Percentiles rank a stretch among this genome's conserved stretches.
Evolutionary conservation across 305 asterid genomes (phyloP).

Genomic region (Fraxinus albicans): DNA sequence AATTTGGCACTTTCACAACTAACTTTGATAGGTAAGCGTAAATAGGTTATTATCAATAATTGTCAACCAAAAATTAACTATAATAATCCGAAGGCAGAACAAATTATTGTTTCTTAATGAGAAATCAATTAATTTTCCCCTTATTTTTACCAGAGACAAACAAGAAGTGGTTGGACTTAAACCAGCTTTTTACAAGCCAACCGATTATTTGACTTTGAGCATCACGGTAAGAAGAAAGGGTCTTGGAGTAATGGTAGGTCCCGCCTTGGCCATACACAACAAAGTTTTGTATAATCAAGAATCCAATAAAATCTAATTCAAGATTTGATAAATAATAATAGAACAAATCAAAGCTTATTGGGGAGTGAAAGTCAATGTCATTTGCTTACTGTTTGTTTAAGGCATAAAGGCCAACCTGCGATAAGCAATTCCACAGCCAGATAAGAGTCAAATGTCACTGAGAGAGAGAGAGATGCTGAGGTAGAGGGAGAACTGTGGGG

Average conservation of each 20-base stretch:
- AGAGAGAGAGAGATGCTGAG: constrained; percentile 29
- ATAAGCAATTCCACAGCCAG: constrained; percentile 23
- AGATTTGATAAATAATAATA: constrained; percentile 23
- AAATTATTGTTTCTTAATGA: not conserved
- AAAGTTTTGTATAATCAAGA: constrained; percentile 21
- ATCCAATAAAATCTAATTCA: constrained; percentile 20
- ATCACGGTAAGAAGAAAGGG: constrained; percentile 15
- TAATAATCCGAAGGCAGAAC: not conserved
- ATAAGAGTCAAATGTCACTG: constrained; percentile 49
- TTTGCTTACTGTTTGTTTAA: constrained; percentile 20
- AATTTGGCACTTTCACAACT: not conserved
- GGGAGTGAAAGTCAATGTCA: constrained; percentile 57
- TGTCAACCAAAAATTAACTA: not conserved
- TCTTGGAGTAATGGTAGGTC: constrained; percentile 29
- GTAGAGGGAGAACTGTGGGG: constrained; percentile 32
- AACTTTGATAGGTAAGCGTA: not conserved
- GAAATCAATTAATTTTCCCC: not conserved
- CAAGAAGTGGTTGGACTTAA: constrained; percentile 12
- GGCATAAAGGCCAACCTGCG: constrained; percentile 4
- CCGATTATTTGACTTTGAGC: constrained; percentile 52
- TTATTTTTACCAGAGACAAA: not conserved
- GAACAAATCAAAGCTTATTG: constrained; percentile 22
- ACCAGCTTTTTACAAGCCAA: constrained; percentile 41
- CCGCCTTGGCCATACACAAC: constrained; percentile 22
- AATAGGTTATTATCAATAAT: not conserved